A percentile compares a stretch with the other conserved stretches of the same genome.
These are phyloP conservation scores for Colletotrichum karsti DNA, from an alignment of 2,329 filamentous ascomycete species.

Conservation along the genomic window DNA sequence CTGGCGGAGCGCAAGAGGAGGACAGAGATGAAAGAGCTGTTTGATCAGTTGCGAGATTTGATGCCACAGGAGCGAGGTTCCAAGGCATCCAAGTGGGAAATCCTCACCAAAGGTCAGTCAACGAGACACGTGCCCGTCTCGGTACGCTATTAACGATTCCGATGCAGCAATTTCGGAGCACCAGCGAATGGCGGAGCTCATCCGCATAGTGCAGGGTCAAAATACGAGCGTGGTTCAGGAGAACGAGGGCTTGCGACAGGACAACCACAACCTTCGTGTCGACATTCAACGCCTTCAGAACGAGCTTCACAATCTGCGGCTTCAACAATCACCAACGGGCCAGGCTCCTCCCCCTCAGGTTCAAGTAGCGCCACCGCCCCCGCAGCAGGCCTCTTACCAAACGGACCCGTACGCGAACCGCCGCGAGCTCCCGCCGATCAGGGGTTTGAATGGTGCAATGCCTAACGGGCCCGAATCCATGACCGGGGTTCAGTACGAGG, in stretches of 20 bases:
- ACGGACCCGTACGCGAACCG: conserved; percentile 44
- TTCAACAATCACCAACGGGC: conserved; percentile 35
- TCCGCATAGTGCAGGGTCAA: conserved; percentile 56
- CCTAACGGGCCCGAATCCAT: conserved; percentile 64
- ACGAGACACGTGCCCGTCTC: conserved; percentile 33
- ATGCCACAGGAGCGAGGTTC: conserved; percentile 84
- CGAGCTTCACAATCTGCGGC: conserved; percentile 37
- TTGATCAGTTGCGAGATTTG: conserved; percentile 80
- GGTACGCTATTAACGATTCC: conserved; percentile 4
- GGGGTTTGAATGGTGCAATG: conserved; percentile 56
- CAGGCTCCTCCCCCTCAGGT: conserved; percentile 10
- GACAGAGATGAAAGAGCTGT: conserved; percentile 89
- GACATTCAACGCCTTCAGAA: conserved; percentile 57
- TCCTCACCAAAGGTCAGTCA: conserved; percentile 82
- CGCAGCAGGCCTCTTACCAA: conserved; percentile 35
- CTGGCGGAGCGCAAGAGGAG: conserved; percentile 84
- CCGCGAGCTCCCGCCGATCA: conserved; percentile 65
- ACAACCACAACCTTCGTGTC: conserved; percentile 55
- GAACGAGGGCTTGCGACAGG: conserved; percentile 57
- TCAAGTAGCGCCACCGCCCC: conserved; percentile 30
- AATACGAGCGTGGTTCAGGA: conserved; percentile 52
- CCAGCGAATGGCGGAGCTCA: conserved; percentile 60
- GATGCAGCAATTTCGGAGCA: conserved; percentile 68
- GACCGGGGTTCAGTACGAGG: conserved; percentile 72
- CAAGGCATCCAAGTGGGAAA: conserved; percentile 92